Base-by-base conservation (phyloP, 352 stramenopile genomes). In the Plasmopara halstedii region DNA sequence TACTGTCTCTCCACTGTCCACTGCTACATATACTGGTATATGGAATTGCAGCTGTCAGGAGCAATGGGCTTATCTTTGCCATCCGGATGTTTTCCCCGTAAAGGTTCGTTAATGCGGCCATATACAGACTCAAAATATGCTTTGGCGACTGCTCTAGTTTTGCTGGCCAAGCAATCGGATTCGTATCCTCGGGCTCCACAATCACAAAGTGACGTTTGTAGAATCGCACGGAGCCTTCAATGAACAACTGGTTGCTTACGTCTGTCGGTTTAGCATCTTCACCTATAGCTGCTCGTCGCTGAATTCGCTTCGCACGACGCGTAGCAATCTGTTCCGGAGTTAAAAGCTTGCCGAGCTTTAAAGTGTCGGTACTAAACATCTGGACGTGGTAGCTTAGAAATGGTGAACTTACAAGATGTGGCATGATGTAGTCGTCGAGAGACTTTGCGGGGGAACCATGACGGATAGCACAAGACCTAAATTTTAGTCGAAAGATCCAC, bases 91-190 rank as follows among this genome's bases (percentile, higher is more conserved):
- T 51, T 0, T 62, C 64, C 7, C 50, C 61, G 8, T 67, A 68
- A 6, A 58, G 22, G n/a, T 57, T 25, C 22, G 46, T 55, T 20
- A 79, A 21, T n/a, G 46, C 56, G 10, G 44, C 27, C n/a, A 73
- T 36, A 38, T 67, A 69, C 35, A 59, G 37, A 17, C 67, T 60
- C 8, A 89, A 42, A 21, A 86, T 56, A 39, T 89, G 78, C 40
- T 78, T 61, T 2, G 58, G 58, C 13, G 73, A 81, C 3, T 67
- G 52, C 42, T 89, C 78, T n/a, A 87, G 59, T 43, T 85, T 87
- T 45, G 81, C 73, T 1, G 71, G 70, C 78, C 78, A 89, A 9
- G 60, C 43, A 14, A 67, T 59, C 11, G 73, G 66, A 39, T 67
- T 57, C 14, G 42, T 62, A 29, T 45, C 46, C 13, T 67, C 46